Base-by-base conservation (phyloP, 148 eudicot species). In the Camellia lanceoleosa region DNA sequence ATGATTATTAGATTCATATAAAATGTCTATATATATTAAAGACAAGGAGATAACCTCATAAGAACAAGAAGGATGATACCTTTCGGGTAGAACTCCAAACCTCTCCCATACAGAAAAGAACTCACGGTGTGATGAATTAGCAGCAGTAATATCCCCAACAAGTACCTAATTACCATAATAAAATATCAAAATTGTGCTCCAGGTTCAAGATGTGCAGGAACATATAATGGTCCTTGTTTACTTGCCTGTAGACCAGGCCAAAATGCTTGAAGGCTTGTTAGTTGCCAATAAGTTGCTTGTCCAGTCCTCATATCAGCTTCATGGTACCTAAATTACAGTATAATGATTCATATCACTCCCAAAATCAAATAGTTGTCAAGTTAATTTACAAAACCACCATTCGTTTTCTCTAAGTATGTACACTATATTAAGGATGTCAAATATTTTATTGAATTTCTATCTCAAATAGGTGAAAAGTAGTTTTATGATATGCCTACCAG, bases 281-380 rank as follows among this genome's bases (percentile, higher is more conserved):
- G 90, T 81, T 95, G 98, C 98, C 97, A 95, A 82, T 89, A 86
- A 41, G 98, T 95, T 82, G 98, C 93, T 67, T 86, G 90, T 77
- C 98, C 98, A 15, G 98, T 91, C 80, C 98, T 92, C 98, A 95
- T 95, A 82, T 95, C 98, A 78, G 98, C 96, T 85, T 95, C 98
- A 86, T 95, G 98, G 83, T 95, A 95, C 98, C 98, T 95, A 82
- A 20, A 69, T 77, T 61, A 80, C 65, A 78, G 79, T 20, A 64
- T 19, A 62, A 65, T 38, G 8, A 3, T 56, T 41, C 18, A 20
- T 9, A 47, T 42, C 16, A 71, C 43, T 70, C 51, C 43, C 23
- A 46, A 70, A 70, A 58, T 69, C 49, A 65, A 44, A 41, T 18
- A 68, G 64, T 66, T 38, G 8, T 8, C 63, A 51, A 46, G 54